Evolutionary conservation across 163 green algal genomes (phyloP).

Genomic region (Smithsoniella earleae): DNA sequence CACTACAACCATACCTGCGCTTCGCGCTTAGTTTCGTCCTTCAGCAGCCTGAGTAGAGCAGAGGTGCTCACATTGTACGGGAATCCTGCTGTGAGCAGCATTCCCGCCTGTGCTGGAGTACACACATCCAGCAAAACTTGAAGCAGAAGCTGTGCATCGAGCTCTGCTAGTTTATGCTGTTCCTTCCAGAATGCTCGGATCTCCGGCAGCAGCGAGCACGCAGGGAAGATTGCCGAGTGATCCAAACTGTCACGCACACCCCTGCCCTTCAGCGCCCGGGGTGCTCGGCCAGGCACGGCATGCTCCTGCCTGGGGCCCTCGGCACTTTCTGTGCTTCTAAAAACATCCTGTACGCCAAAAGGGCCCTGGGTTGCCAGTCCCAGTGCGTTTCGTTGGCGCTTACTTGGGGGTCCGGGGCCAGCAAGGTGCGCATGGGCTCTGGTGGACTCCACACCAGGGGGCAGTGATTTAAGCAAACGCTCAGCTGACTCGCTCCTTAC

Average conservation of each 20-base stretch:
- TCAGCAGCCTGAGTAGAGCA: no score
- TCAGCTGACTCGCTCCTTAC: no score
- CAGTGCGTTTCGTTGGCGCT: neutral
- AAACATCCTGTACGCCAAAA: neutral
- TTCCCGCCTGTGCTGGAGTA: neutral
- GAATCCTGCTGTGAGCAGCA: neutral
- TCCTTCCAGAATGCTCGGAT: neutral
- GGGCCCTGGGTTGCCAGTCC: neutral
- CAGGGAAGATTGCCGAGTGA: no score
- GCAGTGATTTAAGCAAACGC: no score
- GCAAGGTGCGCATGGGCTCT: neutral
- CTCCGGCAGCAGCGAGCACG: neutral
- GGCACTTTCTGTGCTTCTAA: neutral
- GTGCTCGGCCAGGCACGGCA: neutral
- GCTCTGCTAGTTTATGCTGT: neutral
- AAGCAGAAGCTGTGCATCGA: neutral
- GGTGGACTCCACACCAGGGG: neutral
- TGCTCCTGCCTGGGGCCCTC: neutral
- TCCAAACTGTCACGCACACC: neutral
- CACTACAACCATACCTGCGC: no score
- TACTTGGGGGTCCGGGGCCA: neutral
- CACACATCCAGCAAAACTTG: neutral
- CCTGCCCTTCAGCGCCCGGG: neutral
- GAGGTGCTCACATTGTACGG: no score
- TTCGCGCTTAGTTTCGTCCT: no score